These are phyloP conservation scores for Hyaloscypha hepaticicola DNA, from an alignment of 495 filamentous ascomycete genomes.

Conservation along the genomic window DNA sequence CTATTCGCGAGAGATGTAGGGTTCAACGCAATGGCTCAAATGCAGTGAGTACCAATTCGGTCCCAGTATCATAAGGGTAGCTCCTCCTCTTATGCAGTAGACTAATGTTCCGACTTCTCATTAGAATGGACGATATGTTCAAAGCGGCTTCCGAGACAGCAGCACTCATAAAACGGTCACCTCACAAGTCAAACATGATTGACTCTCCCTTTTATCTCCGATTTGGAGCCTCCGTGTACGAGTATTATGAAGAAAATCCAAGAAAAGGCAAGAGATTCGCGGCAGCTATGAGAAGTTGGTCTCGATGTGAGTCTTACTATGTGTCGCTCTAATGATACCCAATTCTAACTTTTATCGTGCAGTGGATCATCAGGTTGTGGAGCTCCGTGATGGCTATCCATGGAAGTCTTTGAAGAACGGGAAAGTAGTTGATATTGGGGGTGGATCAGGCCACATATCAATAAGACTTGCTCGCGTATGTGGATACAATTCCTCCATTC, in stretches of 20 bases:
- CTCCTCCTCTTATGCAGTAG: neutral
- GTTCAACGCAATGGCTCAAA: neutral
- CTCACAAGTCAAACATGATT: constrained; percentile 16
- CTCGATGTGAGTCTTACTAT: constrained; percentile 14
- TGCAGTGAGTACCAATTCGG: constrained; percentile 3
- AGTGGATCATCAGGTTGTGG: neutral
- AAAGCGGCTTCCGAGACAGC: constrained; percentile 30
- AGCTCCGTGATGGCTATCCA: constrained; percentile 24
- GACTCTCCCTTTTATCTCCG: constrained; percentile 30
- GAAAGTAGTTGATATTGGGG: constrained; percentile 32
- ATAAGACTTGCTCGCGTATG: constrained; percentile 29
- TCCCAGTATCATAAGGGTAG: constrained; percentile 6
- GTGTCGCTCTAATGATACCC: neutral
- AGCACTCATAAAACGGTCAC: constrained; percentile 8
- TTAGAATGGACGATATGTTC: constrained; percentile 36
- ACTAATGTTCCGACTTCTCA: neutral
- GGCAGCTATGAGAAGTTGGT: constrained; percentile 32
- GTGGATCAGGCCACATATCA: constrained; percentile 29
- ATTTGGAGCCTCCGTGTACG: constrained; percentile 28
- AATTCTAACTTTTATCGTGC: neutral
- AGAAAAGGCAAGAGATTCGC: constrained; percentile 25
- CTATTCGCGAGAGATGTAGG: neutral
- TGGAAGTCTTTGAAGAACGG: constrained; percentile 30
- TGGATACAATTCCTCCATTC: constrained; percentile 5
- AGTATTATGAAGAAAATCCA: constrained; percentile 35